Conservation (phyloP, 768 basidiomycete genomes). For the Rhodotorula graminis region DNA sequence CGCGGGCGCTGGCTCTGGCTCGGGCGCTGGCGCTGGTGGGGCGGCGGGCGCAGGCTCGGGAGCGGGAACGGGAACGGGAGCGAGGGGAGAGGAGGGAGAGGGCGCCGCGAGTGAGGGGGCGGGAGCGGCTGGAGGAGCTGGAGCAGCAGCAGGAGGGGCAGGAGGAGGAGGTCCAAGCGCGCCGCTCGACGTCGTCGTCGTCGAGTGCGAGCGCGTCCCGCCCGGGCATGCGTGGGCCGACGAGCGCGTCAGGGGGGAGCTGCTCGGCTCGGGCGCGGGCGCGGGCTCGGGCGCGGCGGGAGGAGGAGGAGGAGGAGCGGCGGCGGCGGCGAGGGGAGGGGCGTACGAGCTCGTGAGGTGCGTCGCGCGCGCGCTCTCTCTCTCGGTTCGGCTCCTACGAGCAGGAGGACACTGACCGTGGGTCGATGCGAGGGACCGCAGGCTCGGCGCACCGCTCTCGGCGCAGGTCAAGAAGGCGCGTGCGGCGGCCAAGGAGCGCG, state of each 20-base stretch:
- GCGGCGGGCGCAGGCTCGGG: too few species aligned
- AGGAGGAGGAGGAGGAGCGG: too few species aligned
- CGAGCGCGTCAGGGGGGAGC: constrained; percentile 6
- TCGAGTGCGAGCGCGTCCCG: constrained; percentile 1
- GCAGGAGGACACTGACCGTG: not conserved
- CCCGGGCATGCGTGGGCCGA: constrained; percentile 29
- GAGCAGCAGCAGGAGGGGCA: too few species aligned
- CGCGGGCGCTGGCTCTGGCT: not conserved
- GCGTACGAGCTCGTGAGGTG: constrained; percentile 33
- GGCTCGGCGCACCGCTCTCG: constrained; percentile 13
- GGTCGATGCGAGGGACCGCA: not conserved
- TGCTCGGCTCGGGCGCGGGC: not conserved
- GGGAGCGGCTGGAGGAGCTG: too few species aligned
- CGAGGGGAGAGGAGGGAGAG: too few species aligned
- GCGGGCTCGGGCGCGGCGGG: not conserved
- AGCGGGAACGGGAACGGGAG: too few species aligned
- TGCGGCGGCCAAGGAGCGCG: not conserved
- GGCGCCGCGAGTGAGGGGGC: too few species aligned
- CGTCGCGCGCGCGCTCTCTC: not conserved
- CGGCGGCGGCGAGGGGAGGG: too few species aligned
- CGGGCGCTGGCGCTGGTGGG: too few species aligned
- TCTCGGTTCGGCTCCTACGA: too few species aligned
- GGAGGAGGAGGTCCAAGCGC: not conserved
- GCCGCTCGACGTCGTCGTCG: constrained; percentile 11
- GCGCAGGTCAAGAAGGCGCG: constrained; percentile 5